A percentile compares a stretch with the other conserved stretches of the same genome.
These are phyloP conservation scores for Linnemannia elongata DNA, from an alignment of 192 early-diverging fungal species.

Conservation along the genomic window DNA sequence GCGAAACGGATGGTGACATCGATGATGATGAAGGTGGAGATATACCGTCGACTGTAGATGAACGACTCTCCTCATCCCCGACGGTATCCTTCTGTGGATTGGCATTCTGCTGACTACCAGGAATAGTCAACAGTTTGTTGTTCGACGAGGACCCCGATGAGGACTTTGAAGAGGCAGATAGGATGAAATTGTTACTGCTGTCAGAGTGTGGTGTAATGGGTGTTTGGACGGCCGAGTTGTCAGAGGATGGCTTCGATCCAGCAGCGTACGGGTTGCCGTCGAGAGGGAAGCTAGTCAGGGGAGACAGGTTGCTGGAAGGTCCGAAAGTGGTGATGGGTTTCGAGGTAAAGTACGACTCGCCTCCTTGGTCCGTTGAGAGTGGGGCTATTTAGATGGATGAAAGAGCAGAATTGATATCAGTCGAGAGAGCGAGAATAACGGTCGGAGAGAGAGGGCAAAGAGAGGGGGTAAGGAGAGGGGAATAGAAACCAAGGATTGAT, in stretches of 20 bases:
- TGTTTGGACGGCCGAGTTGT: neutral
- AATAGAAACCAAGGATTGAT: neutral
- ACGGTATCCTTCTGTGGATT: neutral
- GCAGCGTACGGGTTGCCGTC: slow-evolving; percentile 20
- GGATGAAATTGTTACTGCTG: neutral
- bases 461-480: neutral
- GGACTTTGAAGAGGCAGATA: neutral
- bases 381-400: neutral
- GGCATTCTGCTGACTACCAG: neutral
- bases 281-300: neutral
- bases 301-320: neutral
- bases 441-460: neutral
- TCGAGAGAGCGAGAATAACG: too few species aligned
- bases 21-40: neutral
- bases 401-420: neutral
- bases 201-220: neutral
- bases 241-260: neutral
- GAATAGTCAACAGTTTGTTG: neutral
- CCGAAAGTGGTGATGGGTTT: neutral
- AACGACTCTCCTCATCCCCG: neutral
- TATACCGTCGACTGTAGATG: neutral
- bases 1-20: neutral
- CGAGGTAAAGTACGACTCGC: slow-evolving; percentile 9
- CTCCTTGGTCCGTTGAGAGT: neutral
- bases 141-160: neutral